A percentile compares a stretch with the other conserved stretches of the same genome.
These are phyloP conservation scores for Phytophthora chlamydospora DNA, from an alignment of 352 stramenopile genomes.

Conservation along the genomic window DNA sequence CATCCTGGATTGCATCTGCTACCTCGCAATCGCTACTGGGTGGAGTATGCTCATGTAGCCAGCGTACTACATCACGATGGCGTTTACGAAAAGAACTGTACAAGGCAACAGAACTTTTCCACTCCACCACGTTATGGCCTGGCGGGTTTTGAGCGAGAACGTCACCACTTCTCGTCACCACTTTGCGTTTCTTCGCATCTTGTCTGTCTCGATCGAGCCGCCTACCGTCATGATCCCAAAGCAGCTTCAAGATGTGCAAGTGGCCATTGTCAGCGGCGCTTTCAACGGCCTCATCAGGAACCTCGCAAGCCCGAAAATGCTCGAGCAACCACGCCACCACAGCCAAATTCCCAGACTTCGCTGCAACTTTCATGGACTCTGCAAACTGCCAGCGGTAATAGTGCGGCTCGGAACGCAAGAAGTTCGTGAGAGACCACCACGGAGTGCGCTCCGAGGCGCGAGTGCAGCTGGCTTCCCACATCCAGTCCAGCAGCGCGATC, in stretches of 20 bases:
- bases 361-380: neutral
- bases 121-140: conserved; percentile 1
- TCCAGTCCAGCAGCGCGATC: neutral
- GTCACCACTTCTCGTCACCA: neutral
- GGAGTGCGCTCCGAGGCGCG: neutral
- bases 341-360: neutral
- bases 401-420: conserved; percentile 1
- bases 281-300: neutral
- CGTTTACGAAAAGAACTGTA: too few species aligned
- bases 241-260: neutral
- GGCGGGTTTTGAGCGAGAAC: too few species aligned
- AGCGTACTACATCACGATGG: neutral
- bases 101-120: too few species aligned
- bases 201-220: neutral
- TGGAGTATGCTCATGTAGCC: neutral
- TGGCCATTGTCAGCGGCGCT: neutral
- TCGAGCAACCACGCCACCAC: neutral
- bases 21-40: too few species aligned
- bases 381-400: conserved; percentile 8
- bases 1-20: neutral
- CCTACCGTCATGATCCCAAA: neutral
- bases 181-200: neutral
- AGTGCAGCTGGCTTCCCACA: conserved; percentile 3
- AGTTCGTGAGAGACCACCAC: conserved; percentile 2
- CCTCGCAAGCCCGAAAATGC: neutral